Base-by-base conservation (phyloP, 148 eudicot species). In the Drosera capensis region DNA sequence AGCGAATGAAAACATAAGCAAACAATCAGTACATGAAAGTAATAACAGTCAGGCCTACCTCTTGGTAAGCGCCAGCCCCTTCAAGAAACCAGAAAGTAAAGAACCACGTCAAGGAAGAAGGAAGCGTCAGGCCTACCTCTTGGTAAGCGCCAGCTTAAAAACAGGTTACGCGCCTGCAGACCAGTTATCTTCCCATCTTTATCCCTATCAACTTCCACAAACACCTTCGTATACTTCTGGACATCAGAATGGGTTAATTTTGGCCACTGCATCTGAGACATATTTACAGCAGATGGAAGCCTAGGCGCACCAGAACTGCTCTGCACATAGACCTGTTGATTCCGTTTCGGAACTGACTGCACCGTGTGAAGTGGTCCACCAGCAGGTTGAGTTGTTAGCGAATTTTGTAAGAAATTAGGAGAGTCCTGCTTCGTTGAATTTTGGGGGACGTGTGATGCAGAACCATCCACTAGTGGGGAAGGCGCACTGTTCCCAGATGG, bases 1-100 rank as follows among this genome's bases (percentile, higher is more conserved):
- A 65, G 45, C 46, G 68, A 46, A 52, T 54, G 58, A 64, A 71
- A 56, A 62, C 58, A 14, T 44, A 40, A 18, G 22, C 35, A 49
- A 65, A 45, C 6, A 49, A 66, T 44, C 31, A 58, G 14, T 1
- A 41, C 20, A 55, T 15, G 51, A 7, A 31, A 28, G 31, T 5
- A n/a, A n/a, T n/a, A n/a, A n/a, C n/a, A n/a, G n/a, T 30, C 43
- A 48, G 63, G 26, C 22, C 17, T 57, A 85, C 95, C 99, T 75
- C 88, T 70, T 48, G 99, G 95, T 52, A 84, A 64, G 63, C 61
- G 71, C 99, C 99, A 90, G 68, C 95, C n/a, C n/a, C n/a, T n/a
- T n/a, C n/a, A n/a, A n/a, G n/a, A n/a, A 4, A 11, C 38, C 13
- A 4, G 38, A 34, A 9, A 11, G n/a, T 34, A 11, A 34, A 34